Evolutionary conservation across 2,329 filamentous ascomycete species (phyloP).

Genomic region (Furcasterigmium sp.): DNA sequence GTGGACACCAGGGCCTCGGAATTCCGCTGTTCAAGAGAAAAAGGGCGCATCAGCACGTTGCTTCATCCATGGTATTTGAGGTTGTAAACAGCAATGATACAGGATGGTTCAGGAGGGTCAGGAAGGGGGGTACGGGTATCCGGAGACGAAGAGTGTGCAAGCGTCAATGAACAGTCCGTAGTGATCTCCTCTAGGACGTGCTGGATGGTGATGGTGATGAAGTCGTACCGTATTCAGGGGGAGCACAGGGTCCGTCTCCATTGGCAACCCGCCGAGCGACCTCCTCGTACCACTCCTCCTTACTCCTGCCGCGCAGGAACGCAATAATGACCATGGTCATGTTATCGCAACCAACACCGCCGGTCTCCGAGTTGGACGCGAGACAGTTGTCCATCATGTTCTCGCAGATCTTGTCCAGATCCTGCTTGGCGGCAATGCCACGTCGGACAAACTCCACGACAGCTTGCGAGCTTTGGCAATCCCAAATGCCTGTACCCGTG

Average conservation of each 20-base stretch:
- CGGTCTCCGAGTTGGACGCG: constrained; percentile 95
- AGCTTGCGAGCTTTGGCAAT: constrained; percentile 96
- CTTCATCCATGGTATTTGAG: too few species aligned
- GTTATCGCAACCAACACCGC: constrained; percentile 97
- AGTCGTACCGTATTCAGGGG: constrained; percentile 96
- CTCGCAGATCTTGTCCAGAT: constrained; percentile 91
- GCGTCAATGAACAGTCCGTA: constrained; percentile 3
- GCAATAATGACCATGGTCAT: constrained; percentile 97
- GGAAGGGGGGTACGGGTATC: constrained; percentile 5
- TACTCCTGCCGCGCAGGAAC: constrained; percentile 83
- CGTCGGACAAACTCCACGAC: constrained; percentile 95
- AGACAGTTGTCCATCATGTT: constrained; percentile 99
- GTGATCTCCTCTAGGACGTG: constrained; percentile 9
- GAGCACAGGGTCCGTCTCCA: constrained; percentile 95
- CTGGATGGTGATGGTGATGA: constrained; percentile 9
- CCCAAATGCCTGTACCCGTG: constrained; percentile 78
- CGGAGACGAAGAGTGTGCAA: constrained; percentile 8
- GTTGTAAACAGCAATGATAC: constrained; percentile 4
- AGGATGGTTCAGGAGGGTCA: constrained; percentile 11
- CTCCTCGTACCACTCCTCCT: constrained; percentile 98
- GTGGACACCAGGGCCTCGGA: constrained; percentile 76
- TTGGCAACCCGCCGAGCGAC: constrained; percentile 90
- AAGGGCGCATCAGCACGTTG: constrained; percentile 11
- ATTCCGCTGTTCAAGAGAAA: constrained; percentile 59
- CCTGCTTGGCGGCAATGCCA: constrained; percentile 94